Base-by-base conservation (phyloP, 345 rosid species). In the Rhodamnia argentea region DNA sequence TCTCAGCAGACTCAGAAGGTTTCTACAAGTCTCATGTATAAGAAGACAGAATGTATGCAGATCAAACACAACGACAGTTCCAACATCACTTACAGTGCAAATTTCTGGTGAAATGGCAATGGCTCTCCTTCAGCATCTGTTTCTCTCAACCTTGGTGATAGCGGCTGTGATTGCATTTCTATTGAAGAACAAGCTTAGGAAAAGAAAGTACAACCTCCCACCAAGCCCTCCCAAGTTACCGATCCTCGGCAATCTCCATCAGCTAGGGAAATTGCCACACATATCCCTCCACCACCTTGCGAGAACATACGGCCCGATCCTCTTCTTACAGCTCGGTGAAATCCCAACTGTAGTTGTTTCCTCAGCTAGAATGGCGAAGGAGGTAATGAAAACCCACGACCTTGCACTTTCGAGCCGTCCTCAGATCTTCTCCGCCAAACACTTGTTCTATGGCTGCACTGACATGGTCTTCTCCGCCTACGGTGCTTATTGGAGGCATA, bases 181-280 rank as follows among this genome's bases (percentile, higher is more conserved):
- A 14, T 23, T 86, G 18, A 85, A 82, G 84, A 57, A 24, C 15
- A 90, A 86, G 47, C 52, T 74, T 8, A 84, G 82, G 64, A 88
- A 78, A 82, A 78, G 78, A 29, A 85, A 88, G 76, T 87, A 84
- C 32, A 91, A 89, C 85, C 93, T 89, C 47, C 92, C 92, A 3
- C 92, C 93, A 52, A 84, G 92, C 78, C 95, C 93, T 42, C 70
- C 82, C 2, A 86, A 88, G 88, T 88, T 93, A 10, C 93, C 94
- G 6, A 32, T 91, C 83, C 60, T 92, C 6, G 92, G 95, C 16
- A 92, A 92, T 87, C 91, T 91, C 64, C 93, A 90, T 86, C 93
- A 89, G 87, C 91, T 91, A 11, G 87, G 87, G 5, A 85, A 81
- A 82, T 27, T 53, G 51, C 92, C 90, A 15, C 92, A 91, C 86